Base-by-base conservation (phyloP, 2,329 filamentous ascomycete genomes). In the Colletotrichum horii region DNA sequence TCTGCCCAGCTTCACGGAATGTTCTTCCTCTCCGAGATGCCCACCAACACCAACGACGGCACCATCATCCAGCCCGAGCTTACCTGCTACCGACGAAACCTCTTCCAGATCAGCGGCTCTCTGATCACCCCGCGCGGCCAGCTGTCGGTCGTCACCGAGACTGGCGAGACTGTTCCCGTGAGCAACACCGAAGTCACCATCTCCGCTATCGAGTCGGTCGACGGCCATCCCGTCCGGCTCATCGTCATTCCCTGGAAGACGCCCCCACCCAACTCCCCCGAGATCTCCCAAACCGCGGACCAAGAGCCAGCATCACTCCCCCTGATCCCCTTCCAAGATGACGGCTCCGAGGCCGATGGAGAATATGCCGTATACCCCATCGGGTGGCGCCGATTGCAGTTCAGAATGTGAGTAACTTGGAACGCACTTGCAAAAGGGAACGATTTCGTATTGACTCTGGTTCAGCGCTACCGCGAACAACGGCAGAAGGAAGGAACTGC, bases 221-320 rank as follows among this genome's bases (percentile, higher is more conserved):
- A 98, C 83, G 95, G 95, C 38, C 96, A 98, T 80, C 88, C 94
- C 0, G 95, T 98, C 58, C 96, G 97, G 80, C 93, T 98, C 77
- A 98, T 98, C 77, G 97, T 97, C 9, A 98, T 98, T 75, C 96
- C 96, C 1, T 98, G 96, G 96, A 98, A 98, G 88, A 98, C 96
- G 3, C 96, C 96, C 2, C 95, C 94, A 32, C 95, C 94, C 66
- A 95, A 93, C 84, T 92, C 93, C 5, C 90, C 92, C n/a, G 91
- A 94, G 78, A 88, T 93, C 74, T 89, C 85, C 76, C 91, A 93
- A 77, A 87, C 87, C 3, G 88, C 88, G 1, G 96, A 98, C 82
- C 96, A 96, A 82, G 96, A 98, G 83, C 96, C 96, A 7, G 92
- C 94, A 1, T 91, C 95, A 2, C 93, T 98, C 75, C 95, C 95